These are phyloP conservation scores for Boehmeria nivea DNA, from an alignment of 306 rosid genomes.

Conservation along the genomic window DNA sequence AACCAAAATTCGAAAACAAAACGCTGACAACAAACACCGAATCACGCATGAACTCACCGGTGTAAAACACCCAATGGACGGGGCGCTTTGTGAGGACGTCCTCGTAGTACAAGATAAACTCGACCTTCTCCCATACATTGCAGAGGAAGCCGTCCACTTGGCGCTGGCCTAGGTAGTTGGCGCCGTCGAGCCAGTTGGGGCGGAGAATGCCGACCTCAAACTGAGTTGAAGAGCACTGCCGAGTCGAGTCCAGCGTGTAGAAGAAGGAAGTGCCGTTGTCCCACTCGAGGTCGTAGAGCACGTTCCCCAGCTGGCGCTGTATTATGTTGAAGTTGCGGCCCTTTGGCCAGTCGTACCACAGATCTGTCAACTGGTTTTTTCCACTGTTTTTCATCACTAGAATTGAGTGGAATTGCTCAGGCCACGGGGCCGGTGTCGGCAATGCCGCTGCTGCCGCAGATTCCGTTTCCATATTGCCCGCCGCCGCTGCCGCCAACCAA, in stretches of 20 bases:
- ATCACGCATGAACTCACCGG: constrained; percentile 52
- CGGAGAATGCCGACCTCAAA: constrained; percentile 66
- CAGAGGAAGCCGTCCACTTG: constrained; percentile 68
- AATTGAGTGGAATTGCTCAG: constrained; percentile 68
- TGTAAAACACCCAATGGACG: constrained; percentile 70
- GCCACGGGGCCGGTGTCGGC: constrained; percentile 50
- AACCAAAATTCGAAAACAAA: too few relatives aligned
- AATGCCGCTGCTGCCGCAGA: background rate
- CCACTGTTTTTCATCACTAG: constrained; percentile 55
- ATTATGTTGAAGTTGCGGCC: constrained; percentile 95
- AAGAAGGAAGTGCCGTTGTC: constrained; percentile 75
- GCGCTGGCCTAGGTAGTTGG: constrained; percentile 62
- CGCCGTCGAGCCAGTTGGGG: constrained; percentile 90
- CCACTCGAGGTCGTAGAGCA: constrained; percentile 75
- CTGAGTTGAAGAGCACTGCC: constrained; percentile 34
- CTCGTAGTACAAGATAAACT: constrained; percentile 68
- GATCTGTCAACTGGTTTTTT: constrained; percentile 42
- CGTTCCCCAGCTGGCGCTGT: constrained; percentile 55
- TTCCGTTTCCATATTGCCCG: background rate
- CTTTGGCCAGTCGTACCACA: constrained; percentile 96
- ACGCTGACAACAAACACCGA: too few relatives aligned
- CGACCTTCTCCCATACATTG: constrained; percentile 81
- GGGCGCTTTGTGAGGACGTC: constrained; percentile 63
- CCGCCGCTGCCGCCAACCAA: background rate
- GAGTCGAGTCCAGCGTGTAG: constrained; percentile 38